Evolutionary conservation across 2,329 filamentous ascomycete genomes (phyloP), one percentile per base, ranked within the genome.

Genomic region (Cephalotrichum gorgonifer): DNA sequence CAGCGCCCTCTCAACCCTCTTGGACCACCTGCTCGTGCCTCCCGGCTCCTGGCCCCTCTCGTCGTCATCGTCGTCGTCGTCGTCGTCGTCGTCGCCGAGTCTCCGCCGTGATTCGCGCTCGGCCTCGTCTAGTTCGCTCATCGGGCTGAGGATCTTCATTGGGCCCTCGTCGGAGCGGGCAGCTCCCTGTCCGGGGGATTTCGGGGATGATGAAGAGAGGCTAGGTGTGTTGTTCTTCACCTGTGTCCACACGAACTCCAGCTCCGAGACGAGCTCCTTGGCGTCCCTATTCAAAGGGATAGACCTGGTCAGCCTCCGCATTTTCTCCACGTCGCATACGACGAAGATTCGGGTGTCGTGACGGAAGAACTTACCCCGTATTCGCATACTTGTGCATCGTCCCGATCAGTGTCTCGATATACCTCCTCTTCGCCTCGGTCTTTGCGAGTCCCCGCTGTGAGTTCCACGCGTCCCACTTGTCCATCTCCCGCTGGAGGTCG

Each of bases 181-280:
- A 55, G 75, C 74, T 54, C 68, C 70, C 25, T 43, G 44, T 35
- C 25, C n/a, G 25, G 20, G 41, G 43, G 30, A 49, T 54, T 74
- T 72, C n/a, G 76, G 74, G 2, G 75, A 79, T 11, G 76, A 74
- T 38, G 76, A 63, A 35, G 81, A 69, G 33, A 83, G 81, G 17
- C 78, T 79, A 4, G 84, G 80, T 11, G 80, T 79, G 58, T 91
- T 96, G 57, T 85, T 85, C 65, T 93, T 95, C 58, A 98, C 91
- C 64, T 97, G 93, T 57, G 96, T 89, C 93, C 93, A 98, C 35
- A 98, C 91, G 59, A 97, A 98, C 67, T 98, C 93, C n/a, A 98
- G 79, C 65, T 98, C 93, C 9, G 83, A 76, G 33, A 97, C 90
- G 35, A 98, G 75, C 66, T 95, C 90, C 52, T 84, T 78, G 7